phyloP scores from a whole-genome alignment of 2,329 filamentous ascomycete genomes.

The Xylariaceae sp. region DNA sequence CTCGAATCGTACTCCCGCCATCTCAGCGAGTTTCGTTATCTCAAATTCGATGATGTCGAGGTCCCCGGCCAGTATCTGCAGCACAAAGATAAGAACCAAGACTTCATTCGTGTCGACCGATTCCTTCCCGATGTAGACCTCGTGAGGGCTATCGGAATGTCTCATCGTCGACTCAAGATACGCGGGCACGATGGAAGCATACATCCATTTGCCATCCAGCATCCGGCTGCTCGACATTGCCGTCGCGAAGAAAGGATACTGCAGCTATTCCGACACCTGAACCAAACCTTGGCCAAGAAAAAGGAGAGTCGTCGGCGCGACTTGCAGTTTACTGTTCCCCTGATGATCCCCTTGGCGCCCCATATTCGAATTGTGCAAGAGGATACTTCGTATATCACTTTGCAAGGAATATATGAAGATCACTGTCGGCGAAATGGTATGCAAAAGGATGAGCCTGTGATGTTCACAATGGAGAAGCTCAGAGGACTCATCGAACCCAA shows the following conservation, averaged over 20 bases:
- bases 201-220: slow-evolving; percentile 95
- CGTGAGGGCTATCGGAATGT: slow-evolving; percentile 83
- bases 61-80: slow-evolving; percentile 94
- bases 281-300: slow-evolving; percentile 81
- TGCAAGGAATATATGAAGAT: slow-evolving; percentile 95
- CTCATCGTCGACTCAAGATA: slow-evolving; percentile 89
- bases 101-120: slow-evolving; percentile 94
- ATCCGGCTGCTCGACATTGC: slow-evolving; percentile 87
- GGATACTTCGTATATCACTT: slow-evolving; percentile 85
- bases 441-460: slow-evolving; percentile 89
- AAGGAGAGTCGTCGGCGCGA: slow-evolving; percentile 94
- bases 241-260: slow-evolving; percentile 90
- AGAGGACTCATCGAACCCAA: slow-evolving; percentile 68
- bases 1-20: slow-evolving; percentile 85
- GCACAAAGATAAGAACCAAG: slow-evolving; percentile 98
- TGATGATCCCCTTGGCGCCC: slow-evolving; percentile 92
- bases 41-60: slow-evolving; percentile 98
- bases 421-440: slow-evolving; percentile 82
- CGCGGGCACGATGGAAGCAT: slow-evolving; percentile 94
- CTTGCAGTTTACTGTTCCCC: slow-evolving; percentile 88
- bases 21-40: slow-evolving; percentile 92
- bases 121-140: slow-evolving; percentile 94
- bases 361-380: slow-evolving; percentile 95
- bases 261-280: slow-evolving; percentile 96
- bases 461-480: slow-evolving; percentile 94